These are phyloP conservation scores for Protea cynaroides DNA, from an alignment of 164 flowering plant species.

Conservation along the genomic window DNA sequence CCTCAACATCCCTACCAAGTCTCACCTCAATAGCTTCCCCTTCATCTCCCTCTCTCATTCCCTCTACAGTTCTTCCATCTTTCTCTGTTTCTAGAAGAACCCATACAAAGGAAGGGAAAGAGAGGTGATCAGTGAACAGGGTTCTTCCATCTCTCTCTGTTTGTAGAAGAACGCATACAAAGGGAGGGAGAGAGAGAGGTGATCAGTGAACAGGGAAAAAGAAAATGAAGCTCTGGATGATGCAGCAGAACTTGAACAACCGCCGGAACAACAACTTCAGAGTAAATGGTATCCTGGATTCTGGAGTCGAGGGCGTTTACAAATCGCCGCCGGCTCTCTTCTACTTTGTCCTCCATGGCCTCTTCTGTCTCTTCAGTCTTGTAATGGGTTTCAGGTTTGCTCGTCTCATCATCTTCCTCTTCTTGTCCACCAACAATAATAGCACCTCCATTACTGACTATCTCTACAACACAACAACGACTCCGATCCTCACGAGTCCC, in stretches of 20 bases:
- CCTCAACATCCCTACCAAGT: no score
- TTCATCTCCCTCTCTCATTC: no score
- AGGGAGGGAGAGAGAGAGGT: no score
- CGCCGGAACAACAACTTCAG: slow-evolving; percentile 72
- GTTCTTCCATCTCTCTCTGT: no score
- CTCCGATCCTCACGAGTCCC: slow-evolving; percentile 24
- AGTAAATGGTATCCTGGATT: slow-evolving; percentile 33
- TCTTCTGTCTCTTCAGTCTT: slow-evolving; percentile 80
- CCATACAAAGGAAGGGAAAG: no score
- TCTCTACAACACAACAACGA: slow-evolving; percentile 10
- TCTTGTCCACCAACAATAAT: slow-evolving; percentile 44
- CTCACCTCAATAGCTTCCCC: no score
- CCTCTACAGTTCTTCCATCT: no score
- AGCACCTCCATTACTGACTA: slow-evolving; percentile 16
- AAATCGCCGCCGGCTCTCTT: slow-evolving; percentile 63
- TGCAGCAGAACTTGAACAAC: slow-evolving; percentile 49
- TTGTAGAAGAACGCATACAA: no score
- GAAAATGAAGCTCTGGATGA: slow-evolving; percentile 56
- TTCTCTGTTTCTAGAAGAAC: no score
- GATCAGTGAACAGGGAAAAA: not conserved
- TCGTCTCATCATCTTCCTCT: slow-evolving; percentile 60
- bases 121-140: not conserved
- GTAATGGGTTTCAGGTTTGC: slow-evolving; percentile 83
- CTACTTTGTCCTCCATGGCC: slow-evolving; percentile 64
- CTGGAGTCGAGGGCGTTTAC: slow-evolving; percentile 32